Evolutionary conservation across 305 asterid species (phyloP).

Genomic region (Fraxinus sp.): DNA sequence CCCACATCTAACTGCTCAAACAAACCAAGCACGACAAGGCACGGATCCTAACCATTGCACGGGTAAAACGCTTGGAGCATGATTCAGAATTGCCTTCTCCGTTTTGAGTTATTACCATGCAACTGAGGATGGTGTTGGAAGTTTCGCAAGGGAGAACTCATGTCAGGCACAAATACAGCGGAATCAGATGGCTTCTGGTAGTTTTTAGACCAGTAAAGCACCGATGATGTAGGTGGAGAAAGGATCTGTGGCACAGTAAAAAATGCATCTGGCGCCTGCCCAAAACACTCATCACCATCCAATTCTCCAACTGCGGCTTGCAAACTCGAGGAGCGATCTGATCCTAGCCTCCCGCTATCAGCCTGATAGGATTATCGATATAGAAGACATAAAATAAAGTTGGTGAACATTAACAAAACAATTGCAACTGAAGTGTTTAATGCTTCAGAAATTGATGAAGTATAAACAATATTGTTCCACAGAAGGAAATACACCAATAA

Average conservation of each 20-base stretch:
- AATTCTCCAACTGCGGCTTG: constrained; percentile 55
- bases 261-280: constrained; percentile 55
- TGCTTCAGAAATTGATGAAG: neutral
- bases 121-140: constrained; percentile 32
- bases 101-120: constrained; percentile 36
- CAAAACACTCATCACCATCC: constrained; percentile 62
- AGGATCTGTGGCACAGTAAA: constrained; percentile 82
- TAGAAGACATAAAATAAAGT: neutral
- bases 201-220: constrained; percentile 64
- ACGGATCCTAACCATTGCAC: constrained; percentile 11
- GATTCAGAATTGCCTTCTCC: constrained; percentile 45
- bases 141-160: constrained; percentile 37
- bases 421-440: neutral
- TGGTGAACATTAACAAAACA: neutral
- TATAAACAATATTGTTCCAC: neutral
- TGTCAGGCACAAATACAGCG: constrained; percentile 62
- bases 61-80: neutral
- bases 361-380: constrained; percentile 36
- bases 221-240: constrained; percentile 86
- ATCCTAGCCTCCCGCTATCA: constrained; percentile 61
- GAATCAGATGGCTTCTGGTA: constrained; percentile 39
- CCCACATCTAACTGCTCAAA: neutral
- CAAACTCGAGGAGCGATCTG: constrained; percentile 48
- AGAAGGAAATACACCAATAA: neutral
- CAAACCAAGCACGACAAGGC: neutral